Evolutionary conservation across 306 rosid species (phyloP), one percentile per base, ranked within the genome.

Genomic region (Prinsepia uniflora): DNA sequence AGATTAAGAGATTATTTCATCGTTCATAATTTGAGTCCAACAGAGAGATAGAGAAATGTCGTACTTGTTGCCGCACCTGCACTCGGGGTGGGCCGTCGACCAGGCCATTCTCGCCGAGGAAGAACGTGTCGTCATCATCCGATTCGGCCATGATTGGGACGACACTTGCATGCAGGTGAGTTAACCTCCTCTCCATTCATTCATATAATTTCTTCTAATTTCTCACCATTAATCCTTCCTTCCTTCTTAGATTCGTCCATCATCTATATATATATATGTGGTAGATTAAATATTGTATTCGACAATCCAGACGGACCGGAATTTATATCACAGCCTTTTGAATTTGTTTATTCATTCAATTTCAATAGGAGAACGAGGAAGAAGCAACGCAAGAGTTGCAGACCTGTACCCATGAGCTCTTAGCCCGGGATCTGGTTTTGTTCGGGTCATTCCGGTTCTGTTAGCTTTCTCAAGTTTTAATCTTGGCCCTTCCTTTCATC

Each of bases 81-180:
- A 86, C 74, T 92, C 98, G 0, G 96, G 98, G 11, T 92, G 95
- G 98, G 90, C 96, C 13, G 92, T 92, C 6, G 98, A 89, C 77
- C 98, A 89, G 70, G 90, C 96, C 9, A 92, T 92, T 74, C 90
- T 92, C 1, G 90, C 96, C 0, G 92, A 89, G 75, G 98, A 92
- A 75, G 98, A 89, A 75, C 92, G 97, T 30, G 84, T 87, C 6
- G 96, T 89, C 45, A 79, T 87, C 50, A 88, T 84, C 76, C 87
- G 91, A 4, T 87, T 88, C 67, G 90, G 96, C 55, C 96, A 84
- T 50, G 88, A 86, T 45, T 86, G 96, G 92, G 92, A 89, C 24
- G 92, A 87, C 14, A 89, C 92, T 78, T 89, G 92, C 80, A 86
- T 89, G 96, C 96, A 89, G 90, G 96, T 85, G n/a, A 5, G 15